Base-by-base conservation (phyloP, 805 yeast species). In the Metschnikowia rubicola region DNA sequence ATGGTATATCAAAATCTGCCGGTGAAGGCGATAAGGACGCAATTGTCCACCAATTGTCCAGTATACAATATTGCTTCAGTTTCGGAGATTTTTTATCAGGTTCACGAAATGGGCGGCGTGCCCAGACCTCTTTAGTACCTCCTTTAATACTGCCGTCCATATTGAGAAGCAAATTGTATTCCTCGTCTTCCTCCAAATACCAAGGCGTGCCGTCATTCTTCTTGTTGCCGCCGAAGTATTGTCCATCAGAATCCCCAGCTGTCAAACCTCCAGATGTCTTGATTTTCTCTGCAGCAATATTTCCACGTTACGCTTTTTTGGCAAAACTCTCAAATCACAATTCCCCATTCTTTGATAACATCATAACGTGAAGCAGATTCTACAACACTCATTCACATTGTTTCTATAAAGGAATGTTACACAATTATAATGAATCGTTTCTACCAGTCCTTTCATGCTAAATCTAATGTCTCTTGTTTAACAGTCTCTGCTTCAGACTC, bases 101-200 rank as follows among this genome's bases (percentile, higher is more conserved):
- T 41, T 13, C 8, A 19, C 10, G 30, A 6, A 8, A 10, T 35
- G 1, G 30, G n/a, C 7, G 30, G 35, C 10, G 44, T 35, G 29
- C 35, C 35, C 15, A 68, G 0, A 96, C 95, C 37, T 78, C 82
- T 38, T 80, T 76, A 0, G 95, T 79, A 5, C 96, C 97, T 43
- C 97, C 97, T 62, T 84, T 86, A 33, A 90, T 76, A 44, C 75
- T 75, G 2, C 91, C 94, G 48, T 81, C 80, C 30, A 80, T 68
- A 53, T 88, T 94, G 56, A 80, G 82, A 21, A 72, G 57, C 37
- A 64, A 67, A 48, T 78, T 81, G 52, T 63, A 74, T 50, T 80
- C 88, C 43, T 79, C 82, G 53, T 84, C 90, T 4, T 84, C 78
- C 46, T 81, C 84, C 57, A 86, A 67, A 57, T 72, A 86, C 94